phyloP scores from a whole-genome alignment of 2,329 filamentous ascomycete genomes.

The Zelopaecilomyces penicillatus region DNA sequence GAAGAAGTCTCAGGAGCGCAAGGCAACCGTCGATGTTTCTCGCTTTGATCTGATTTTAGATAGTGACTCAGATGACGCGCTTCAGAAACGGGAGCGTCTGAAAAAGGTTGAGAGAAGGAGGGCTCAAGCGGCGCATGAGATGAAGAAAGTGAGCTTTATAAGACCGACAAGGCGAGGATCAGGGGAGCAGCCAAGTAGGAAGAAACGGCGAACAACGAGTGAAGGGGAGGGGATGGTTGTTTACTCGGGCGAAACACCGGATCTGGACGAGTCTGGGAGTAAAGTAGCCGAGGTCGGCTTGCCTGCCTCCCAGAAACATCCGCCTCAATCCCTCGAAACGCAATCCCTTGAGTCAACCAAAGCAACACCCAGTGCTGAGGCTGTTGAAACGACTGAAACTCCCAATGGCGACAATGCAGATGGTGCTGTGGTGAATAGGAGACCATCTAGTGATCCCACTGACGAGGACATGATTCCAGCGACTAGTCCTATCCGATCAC shows the following conservation, averaged over 20 bases:
- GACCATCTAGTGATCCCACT: constrained; percentile 9
- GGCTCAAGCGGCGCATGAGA: constrained; percentile 30
- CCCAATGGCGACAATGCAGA: constrained; percentile 6
- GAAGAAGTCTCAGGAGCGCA: constrained; percentile 37
- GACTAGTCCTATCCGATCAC: constrained; percentile 26
- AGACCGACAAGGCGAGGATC: constrained; percentile 15
- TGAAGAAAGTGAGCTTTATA: constrained; percentile 32
- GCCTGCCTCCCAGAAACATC: constrained; percentile 17
- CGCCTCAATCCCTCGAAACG: constrained; percentile 17
- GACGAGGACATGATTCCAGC: constrained; percentile 32
- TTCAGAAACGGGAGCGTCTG: constrained; percentile 25
- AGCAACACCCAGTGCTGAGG: constrained; percentile 22
- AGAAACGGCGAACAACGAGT: constrained; percentile 16
- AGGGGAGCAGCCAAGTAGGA: constrained; percentile 16
- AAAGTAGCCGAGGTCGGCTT: constrained; percentile 5
- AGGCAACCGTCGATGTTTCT: constrained; percentile 15
- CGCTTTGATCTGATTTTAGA: constrained; percentile 20
- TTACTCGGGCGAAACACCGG: neutral
- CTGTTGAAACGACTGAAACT: constrained; percentile 4
- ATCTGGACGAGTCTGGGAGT: neutral
- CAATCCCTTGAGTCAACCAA: constrained; percentile 22
- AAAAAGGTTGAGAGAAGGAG: constrained; percentile 30
- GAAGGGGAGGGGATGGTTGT: neutral
- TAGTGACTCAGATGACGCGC: constrained; percentile 26
- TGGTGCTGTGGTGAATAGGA: constrained; percentile 7